These are phyloP conservation scores for Aspergillus caelatus DNA, from an alignment of 2,329 filamentous ascomycete species.

Conservation along the genomic window DNA sequence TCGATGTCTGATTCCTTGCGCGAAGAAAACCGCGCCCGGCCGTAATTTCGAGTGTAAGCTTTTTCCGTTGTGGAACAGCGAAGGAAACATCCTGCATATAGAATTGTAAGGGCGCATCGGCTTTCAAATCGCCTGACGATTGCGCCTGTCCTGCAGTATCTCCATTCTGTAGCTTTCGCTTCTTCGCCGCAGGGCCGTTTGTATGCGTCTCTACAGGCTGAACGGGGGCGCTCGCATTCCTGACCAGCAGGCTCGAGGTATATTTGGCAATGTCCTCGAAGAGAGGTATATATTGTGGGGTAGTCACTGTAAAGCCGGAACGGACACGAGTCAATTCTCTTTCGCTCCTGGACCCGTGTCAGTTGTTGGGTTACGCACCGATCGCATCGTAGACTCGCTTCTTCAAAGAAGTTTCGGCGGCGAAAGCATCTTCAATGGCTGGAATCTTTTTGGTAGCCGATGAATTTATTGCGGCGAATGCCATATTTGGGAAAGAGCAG, in stretches of 20 bases:
- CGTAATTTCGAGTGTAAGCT: constrained; percentile 62
- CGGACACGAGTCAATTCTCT: neutral
- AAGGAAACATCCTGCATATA: constrained; percentile 62
- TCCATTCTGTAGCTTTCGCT: constrained; percentile 53
- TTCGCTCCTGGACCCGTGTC: neutral
- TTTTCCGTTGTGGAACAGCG: constrained; percentile 65
- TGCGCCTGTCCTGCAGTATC: constrained; percentile 29
- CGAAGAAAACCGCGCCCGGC: constrained; percentile 47
- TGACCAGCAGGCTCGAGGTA: constrained; percentile 42
- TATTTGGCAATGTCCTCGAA: constrained; percentile 56
- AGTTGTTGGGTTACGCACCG: constrained; percentile 33
- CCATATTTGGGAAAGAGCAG: constrained; percentile 32
- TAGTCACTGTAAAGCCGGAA: constrained; percentile 30
- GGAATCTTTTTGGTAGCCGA: constrained; percentile 27
- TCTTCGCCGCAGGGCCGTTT: constrained; percentile 48
- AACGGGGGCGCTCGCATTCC: constrained; percentile 29
- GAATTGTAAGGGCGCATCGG: constrained; percentile 42
- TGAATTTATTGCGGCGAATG: constrained; percentile 41
- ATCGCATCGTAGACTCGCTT: constrained; percentile 49
- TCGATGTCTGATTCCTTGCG: constrained; percentile 53
- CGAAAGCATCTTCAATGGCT: constrained; percentile 46
- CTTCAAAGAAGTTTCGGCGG: constrained; percentile 40
- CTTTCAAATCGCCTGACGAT: constrained; percentile 35
- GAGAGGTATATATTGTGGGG: constrained; percentile 43
- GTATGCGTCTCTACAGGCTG: constrained; percentile 30